A percentile compares a stretch with the other conserved stretches of the same genome.
These are phyloP conservation scores for Amanita polypyramis DNA, from an alignment of 768 basidiomycete genomes.

Conservation along the genomic window DNA sequence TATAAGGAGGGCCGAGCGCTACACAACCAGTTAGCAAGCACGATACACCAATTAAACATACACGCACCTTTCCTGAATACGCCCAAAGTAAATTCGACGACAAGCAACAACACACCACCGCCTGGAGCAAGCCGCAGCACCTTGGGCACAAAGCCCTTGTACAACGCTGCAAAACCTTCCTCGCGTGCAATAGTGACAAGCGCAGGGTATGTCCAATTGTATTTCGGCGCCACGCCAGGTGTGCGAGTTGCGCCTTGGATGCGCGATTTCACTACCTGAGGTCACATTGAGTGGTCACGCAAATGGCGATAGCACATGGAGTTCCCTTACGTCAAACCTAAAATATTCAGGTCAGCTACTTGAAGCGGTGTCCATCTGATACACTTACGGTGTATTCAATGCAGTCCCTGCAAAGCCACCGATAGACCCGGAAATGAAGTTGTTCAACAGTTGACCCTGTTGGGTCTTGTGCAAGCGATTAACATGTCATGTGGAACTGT, in stretches of 20 bases:
- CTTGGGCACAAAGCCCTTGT: conserved; percentile 95
- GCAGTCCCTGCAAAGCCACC: conserved; percentile 88
- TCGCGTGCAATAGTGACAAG: conserved; percentile 73
- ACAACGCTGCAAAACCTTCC: conserved; percentile 78
- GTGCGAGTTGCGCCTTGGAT: conserved; percentile 68
- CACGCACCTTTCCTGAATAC: conserved; percentile 61
- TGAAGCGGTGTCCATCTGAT: background rate
- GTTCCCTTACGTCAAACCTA: conserved; percentile 24
- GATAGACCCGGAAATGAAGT: conserved; percentile 82
- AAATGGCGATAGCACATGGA: background rate
- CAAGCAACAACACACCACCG: conserved; percentile 87
- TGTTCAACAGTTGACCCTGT: conserved; percentile 72
- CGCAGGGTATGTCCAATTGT: conserved; percentile 94
- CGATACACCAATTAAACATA: background rate
- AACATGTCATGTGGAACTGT: background rate
- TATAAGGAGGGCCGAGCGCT: conserved; percentile 42
- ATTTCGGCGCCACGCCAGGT: conserved; percentile 72
- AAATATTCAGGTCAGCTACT: background rate
- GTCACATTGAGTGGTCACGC: background rate
- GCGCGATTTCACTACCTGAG: conserved; percentile 89
- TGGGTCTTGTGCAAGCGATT: conserved; percentile 33
- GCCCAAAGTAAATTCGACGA: conserved; percentile 80
- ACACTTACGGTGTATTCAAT: conserved; percentile 80
- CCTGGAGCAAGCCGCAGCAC: conserved; percentile 92
- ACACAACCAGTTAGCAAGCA: background rate